A percentile compares a stretch with the other conserved stretches of the same genome.
phyloP scores from a whole-genome alignment of 129 eudicot species.

The Oenanthe sinensis region DNA sequence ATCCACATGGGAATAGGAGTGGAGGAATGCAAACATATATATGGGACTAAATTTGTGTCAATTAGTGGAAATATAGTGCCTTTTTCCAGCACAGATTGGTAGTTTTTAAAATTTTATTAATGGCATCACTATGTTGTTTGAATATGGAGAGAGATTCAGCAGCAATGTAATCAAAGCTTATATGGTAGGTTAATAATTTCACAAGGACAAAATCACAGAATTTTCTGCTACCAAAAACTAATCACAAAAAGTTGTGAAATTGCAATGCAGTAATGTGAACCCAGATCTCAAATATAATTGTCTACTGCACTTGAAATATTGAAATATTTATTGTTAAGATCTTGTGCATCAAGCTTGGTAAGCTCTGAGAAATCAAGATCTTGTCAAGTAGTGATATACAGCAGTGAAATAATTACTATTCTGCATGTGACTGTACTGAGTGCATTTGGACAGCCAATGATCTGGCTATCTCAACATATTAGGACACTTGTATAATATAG shows the following conservation, averaged over 20 bases:
- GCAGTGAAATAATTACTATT: not conserved
- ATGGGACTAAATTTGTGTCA: not conserved
- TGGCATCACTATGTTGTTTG: not conserved
- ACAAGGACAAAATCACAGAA: not conserved
- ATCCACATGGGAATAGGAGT: not conserved
- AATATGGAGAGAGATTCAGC: no score
- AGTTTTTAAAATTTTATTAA: not conserved
- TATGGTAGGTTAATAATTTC: not conserved
- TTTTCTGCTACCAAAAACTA: not conserved
- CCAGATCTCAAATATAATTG: not conserved
- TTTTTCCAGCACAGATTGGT: not conserved
- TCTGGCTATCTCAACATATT: not conserved
- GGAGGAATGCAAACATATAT: not conserved
- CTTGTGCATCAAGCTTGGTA: not conserved
- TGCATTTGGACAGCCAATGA: not conserved
- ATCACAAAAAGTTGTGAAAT: not conserved
- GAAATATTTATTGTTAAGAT: not conserved
- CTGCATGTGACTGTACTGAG: constrained; percentile 3
- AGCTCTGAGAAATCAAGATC: not conserved
- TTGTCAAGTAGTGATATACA: not conserved
- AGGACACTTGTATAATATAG: not conserved
- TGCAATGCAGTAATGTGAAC: not conserved
- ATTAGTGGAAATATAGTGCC: not conserved
- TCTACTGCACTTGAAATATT: not conserved
- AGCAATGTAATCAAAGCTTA: no score